Base-by-base conservation (phyloP, 176 grass and related monocot genomes). In the Musa troglodytarum region DNA sequence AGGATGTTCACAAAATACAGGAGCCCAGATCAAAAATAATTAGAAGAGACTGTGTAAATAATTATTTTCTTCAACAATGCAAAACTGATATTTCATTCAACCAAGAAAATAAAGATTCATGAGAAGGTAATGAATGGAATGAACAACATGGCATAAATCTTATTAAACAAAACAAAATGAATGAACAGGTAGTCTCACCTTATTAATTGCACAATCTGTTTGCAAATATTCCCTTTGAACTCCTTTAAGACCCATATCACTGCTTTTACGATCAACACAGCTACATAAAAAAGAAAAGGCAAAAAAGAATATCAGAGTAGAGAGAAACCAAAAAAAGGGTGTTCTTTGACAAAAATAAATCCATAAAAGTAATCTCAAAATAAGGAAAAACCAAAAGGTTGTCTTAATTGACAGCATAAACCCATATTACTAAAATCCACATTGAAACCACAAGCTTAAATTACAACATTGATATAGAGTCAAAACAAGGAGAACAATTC, bases 141-240 rank as follows among this genome's bases (percentile, higher is more conserved):
- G 3, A 57, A 16, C 14, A 16, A 14, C 55, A 57, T 57, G 11
- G 21, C 34, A 25, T 65, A 26, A 25, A 65, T 22, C 15, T 20
- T 9, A 34, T 34, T 4, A 17, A 28, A 19, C 0, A 78, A 65
- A 23, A 53, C 17, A 78, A 49, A 74, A 20, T 25, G 53, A 55
- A 72, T 22, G n/a, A 74, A 73, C 50, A 68, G 10, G 49, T 21
- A 16, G 8, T 53, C 71, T 86, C 87, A 10, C 94, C 83, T 80
- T 15, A 86, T 98, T 93, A 65, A 93, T 89, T 78, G 88, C 88
- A 64, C 94, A 98, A 73, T 98, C 88, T 65, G 94, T 98, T 81
- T 98, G 94, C 22, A 98, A 71, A 85, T 90, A 98, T 78, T 98
- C 86, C 81, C 86, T 90, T 77, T 64, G 59, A 74, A 82, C 13